These are phyloP conservation scores for Anthoceros angustus DNA, from an alignment of 225 moss, liverwort and hornwort genomes.

Conservation along the genomic window DNA sequence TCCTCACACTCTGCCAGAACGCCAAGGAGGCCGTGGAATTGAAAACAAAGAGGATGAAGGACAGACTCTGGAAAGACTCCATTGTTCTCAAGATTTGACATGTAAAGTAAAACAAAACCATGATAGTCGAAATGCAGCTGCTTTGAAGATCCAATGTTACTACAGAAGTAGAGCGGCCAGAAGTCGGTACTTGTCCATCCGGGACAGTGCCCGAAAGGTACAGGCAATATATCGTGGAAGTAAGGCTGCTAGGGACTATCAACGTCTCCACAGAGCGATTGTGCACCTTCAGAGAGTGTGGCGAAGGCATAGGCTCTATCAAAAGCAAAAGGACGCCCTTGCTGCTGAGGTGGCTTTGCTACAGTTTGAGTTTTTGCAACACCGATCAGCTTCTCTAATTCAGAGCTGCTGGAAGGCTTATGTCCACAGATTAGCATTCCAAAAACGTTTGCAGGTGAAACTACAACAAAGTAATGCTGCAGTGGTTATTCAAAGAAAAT, in stretches of 20 bases:
- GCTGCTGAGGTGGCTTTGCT: neutral
- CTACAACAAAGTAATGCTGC: neutral
- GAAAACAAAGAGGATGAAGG: neutral
- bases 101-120: neutral
- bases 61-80: neutral
- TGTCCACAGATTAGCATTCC: neutral
- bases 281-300: conserved; percentile 15
- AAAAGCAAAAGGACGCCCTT: conserved; percentile 7
- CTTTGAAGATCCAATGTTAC: conserved; percentile 16
- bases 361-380: neutral
- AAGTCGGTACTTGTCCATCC: conserved; percentile 7
- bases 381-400: neutral
- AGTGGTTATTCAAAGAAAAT: neutral
- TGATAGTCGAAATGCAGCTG: conserved; percentile 7
- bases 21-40: neutral
- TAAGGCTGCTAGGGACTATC: neutral
- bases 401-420: neutral
- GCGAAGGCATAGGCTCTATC: conserved; percentile 12
- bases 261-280: conserved; percentile 4
- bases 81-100: neutral
- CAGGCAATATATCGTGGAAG: conserved; percentile 12
- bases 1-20: neutral
- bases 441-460: neutral
- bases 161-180: conserved; percentile 20
- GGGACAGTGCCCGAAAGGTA: conserved; percentile 3